Base-by-base conservation (phyloP, 352 stramenopile genomes). In the Aphanomyces stellatus region DNA sequence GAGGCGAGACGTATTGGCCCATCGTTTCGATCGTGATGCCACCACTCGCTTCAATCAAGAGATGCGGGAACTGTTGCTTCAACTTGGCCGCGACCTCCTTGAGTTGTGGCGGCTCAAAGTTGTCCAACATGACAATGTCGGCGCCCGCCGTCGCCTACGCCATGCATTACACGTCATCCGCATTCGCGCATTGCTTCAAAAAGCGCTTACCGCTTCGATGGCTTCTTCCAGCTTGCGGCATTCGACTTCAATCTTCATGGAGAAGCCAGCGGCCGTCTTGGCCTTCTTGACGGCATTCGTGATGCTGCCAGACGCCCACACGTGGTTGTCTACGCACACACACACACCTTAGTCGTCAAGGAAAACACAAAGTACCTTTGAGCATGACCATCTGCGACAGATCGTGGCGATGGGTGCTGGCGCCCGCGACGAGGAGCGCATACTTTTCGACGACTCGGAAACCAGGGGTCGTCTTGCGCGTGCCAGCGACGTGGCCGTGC, bases 311-410 rank as follows among this genome's bases (percentile, higher is more conserved):
- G 86, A 87, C 17, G 81, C 84, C 94, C 96, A 99, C 46, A 99
- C 90, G 80, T 99, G 97, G 83, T 99, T 99, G 75, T 99, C 96
- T 83, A 56, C 27, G 7, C 5, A 40, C 41, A 24, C 27, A 41
- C 19, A 25, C 7, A 22, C 24, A 61, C 8, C 17, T 61, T 31
- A 1, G 13, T 13, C 51, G 7, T 59, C 13, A 1, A 59, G 8
- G 43, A 56, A 43, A 10, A 28, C 19, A 51, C 7, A 43, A 17
- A 49, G n/a, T 49, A 83, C 76, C 81, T 76, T 99, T 99, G 51
- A 99, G 85, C 97, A 99, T 99, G 42, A 99, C 95, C 97, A 99
- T 99, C 75, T 99, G 96, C 70, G 89, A 98, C 28, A 99, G 76
- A 80, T 99, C 96, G 69, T 99, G 82, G 65, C 97, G 86, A 80